Base-by-base conservation (phyloP, 176 grass and related monocot species). In the Cenchrus purpureus region DNA sequence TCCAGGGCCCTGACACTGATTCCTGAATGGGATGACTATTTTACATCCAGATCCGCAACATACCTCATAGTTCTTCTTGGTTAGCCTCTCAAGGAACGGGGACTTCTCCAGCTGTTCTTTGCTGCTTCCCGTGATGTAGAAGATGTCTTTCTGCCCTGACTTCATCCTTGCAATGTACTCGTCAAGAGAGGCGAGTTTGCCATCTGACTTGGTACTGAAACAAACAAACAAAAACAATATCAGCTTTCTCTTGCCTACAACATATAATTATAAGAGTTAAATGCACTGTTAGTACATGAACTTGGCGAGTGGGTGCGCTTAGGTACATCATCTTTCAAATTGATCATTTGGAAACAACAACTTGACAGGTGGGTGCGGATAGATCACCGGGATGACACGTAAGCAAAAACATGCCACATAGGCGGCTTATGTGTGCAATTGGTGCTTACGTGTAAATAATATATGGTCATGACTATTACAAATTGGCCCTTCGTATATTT, bases 151-250 rank as follows among this genome's bases (percentile, higher is more conserved):
- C 64, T 98, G 96, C 57, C 93, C 93, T 78, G 96, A 12, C 84
- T 94, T 98, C 96, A 98, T 98, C 85, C 91, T 98, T 50, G 96
- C 88, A 79, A 98, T 98, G 53, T 98, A 98, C 90, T 98, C 93
- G 20, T 98, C 96, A 85, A 98, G 91, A n/a, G 92, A 94, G n/a
- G 76, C 81, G 53, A 98, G 96, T 86, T 98, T 98, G 71, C 96
- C 96, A 60, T 98, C 96, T 10, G 93, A 98, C 83, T 98, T 98
- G 53, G 96, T 68, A 59, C 96, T 98, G 93, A 79, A 57, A 70
- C 74, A 84, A 90, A 82, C 31, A 72, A 75, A 22, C 57, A 59
- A 59, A 78, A 67, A 85, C 1, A 74, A 85, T 0, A 52, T 83
- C 52, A 94, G 76, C n/a, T 89, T 43, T 62, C 14, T 61, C 43